Conservation (phyloP, 805 yeast species). For the Starmera pachycereana region DNA sequence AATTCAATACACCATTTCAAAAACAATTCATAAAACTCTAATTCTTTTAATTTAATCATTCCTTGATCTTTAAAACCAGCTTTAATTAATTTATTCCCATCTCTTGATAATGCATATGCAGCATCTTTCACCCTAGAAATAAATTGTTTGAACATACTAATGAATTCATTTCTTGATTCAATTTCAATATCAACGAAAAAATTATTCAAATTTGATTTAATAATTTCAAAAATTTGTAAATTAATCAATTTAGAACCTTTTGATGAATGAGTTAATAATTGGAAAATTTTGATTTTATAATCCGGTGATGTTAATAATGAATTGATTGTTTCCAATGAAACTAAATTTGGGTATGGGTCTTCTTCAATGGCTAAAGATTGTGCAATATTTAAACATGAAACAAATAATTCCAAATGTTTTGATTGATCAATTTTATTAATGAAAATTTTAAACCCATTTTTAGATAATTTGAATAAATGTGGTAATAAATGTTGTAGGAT, state of each 20-base stretch:
- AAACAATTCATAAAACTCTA: constrained; percentile 28
- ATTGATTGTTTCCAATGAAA: constrained; percentile 23
- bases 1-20: constrained; percentile 27
- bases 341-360: constrained; percentile 35
- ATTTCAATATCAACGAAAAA: constrained; percentile 57
- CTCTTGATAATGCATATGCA: constrained; percentile 45
- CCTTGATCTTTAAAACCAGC: constrained; percentile 32
- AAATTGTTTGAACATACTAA: constrained; percentile 52
- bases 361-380: constrained; percentile 45
- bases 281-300: constrained; percentile 43
- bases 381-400: constrained; percentile 54
- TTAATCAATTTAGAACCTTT: constrained; percentile 52
- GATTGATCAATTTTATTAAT: constrained; percentile 19
- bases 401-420: constrained; percentile 26
- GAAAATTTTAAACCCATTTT: constrained; percentile 30
- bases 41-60: constrained; percentile 15
- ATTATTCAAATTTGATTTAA: constrained; percentile 35
- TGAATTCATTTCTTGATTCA: constrained; percentile 57
- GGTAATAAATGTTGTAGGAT: constrained; percentile 55
- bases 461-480: constrained; percentile 43
- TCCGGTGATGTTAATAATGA: constrained; percentile 35
- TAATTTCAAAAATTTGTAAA: constrained; percentile 28
- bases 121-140: constrained; percentile 61
- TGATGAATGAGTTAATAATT: constrained; percentile 50
- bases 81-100: constrained; percentile 29